These are phyloP conservation scores for Capsicum rhomboideum DNA, from an alignment of 257 asterid genomes.

Conservation along the genomic window DNA sequence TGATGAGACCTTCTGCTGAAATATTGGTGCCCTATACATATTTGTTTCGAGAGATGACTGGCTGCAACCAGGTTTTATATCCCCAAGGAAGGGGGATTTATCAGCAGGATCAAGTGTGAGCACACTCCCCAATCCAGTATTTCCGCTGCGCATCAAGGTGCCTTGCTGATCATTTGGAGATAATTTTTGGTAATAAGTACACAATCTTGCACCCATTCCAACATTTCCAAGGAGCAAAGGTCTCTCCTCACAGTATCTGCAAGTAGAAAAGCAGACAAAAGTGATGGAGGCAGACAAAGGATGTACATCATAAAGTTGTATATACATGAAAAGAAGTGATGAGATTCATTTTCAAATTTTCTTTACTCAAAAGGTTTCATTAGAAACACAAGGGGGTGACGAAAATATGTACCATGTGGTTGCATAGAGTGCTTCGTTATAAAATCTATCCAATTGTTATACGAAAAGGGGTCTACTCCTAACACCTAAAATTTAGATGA, in stretches of 20 bases:
- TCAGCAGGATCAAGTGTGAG: slow-evolving; percentile 85
- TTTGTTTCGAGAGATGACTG: slow-evolving; percentile 95
- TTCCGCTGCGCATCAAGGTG: slow-evolving; percentile 58
- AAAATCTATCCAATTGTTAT: neutral
- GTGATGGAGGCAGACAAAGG: neutral
- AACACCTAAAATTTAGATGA: neutral
- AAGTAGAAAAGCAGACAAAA: slow-evolving; percentile 7
- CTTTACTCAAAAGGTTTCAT: neutral
- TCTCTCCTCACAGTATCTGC: slow-evolving; percentile 95
- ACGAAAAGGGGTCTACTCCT: neutral
- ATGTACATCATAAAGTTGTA: neutral
- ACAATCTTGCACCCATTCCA: slow-evolving; percentile 98
- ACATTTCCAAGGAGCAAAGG: slow-evolving; percentile 91
- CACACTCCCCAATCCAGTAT: slow-evolving; percentile 77
- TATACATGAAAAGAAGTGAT: neutral
- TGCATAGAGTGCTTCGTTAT: neutral
- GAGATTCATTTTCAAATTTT: neutral
- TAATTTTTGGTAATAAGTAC: slow-evolving; percentile 89
- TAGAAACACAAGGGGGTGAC: neutral
- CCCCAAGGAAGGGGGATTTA: slow-evolving; percentile 98
- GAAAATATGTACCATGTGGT: neutral
- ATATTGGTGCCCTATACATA: slow-evolving; percentile 93
- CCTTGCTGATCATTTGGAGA: slow-evolving; percentile 72
- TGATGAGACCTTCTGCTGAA: slow-evolving; percentile 78
- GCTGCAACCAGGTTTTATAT: slow-evolving; percentile 80